phyloP scores from a whole-genome alignment of 345 rosid genomes.

The Xanthoceras sorbifolium region DNA sequence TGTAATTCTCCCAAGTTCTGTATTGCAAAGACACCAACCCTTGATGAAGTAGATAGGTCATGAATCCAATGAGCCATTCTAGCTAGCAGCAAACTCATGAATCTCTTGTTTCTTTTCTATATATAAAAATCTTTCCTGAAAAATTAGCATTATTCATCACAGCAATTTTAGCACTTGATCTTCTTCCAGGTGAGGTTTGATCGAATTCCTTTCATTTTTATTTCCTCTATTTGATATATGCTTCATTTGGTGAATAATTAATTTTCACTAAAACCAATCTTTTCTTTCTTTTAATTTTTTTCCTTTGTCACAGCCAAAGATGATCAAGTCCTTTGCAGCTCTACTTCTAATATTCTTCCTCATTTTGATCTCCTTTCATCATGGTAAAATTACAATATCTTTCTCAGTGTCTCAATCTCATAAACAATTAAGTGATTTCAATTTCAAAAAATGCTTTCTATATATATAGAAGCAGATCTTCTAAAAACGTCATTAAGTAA shows the following conservation, averaged over 20 bases:
- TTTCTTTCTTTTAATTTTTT: neutral
- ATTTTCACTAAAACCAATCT: neutral
- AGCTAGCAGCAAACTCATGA: too few relatives aligned
- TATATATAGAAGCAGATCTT: too few relatives aligned
- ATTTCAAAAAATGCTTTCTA: too few relatives aligned
- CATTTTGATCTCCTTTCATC: neutral
- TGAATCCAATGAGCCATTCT: neutral
- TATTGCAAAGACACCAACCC: too few relatives aligned
- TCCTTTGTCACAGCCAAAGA: conserved; percentile 1
- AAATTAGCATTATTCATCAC: neutral
- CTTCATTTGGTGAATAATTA: neutral
- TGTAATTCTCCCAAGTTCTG: too few relatives aligned
- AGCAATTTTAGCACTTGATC: neutral
- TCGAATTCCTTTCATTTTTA: neutral
- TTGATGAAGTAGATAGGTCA: conserved; percentile 9
- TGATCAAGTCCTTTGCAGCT: neutral
- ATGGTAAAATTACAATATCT: too few relatives aligned
- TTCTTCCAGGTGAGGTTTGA: neutral
- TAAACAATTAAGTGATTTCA: too few relatives aligned
- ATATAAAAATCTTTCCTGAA: neutral
- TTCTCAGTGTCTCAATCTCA: too few relatives aligned
- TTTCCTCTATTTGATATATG: neutral
- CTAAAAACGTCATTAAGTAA: too few relatives aligned
- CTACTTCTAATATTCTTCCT: neutral
- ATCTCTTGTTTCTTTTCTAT: too few relatives aligned